Evolutionary conservation across 345 rosid genomes (phyloP), one percentile per base, ranked within the genome.

Genomic region (Hypericum androsaemum): DNA sequence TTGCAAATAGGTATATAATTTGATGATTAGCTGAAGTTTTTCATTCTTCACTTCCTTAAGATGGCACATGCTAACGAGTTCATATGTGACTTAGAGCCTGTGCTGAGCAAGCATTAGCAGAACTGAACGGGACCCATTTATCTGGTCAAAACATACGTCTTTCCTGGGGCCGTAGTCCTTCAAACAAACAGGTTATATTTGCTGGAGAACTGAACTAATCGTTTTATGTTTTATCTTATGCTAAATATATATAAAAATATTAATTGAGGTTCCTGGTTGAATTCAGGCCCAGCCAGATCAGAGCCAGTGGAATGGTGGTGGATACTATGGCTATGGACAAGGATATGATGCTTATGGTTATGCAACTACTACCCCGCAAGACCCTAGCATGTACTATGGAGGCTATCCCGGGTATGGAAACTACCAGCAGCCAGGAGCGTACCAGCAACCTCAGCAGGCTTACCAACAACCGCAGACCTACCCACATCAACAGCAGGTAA

Each of bases 91-190:
- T 22, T 4, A 92, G 98, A 65, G 42, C 78, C 40, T 71, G 76
- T 41, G 98, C 98, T 0, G 98, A 92, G 68, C 86, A 88, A 74
- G 97, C 94, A 37, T 61, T 92, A 12, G 50, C 67, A 12, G n/a
- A 57, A 58, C 62, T 92, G 77, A 88, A 88, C 43, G 98, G 98
- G 55, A 73, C 95, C 32, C 77, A 65, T 60, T 68, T 92, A 53
- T 97, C 97, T 7, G 95, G 97, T 52, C 95, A 83, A 60, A 85
- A 74, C 49, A 66, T 92, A 54, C 72, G 98, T 37, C 95, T 92
- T 42, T 92, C 98, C 22, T 92, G 98, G 98, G 97, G 97, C 6
- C 98, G 88, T 44, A 92, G 94, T 65, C 89, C 95, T n/a, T 77
- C 90, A 15, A 88, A 71, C 85, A 92, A 88, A 64, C 95, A 92